These are phyloP conservation scores for Mortierella sp. DNA, from an alignment of 371 early-diverging fungal species.

Conservation along the genomic window DNA sequence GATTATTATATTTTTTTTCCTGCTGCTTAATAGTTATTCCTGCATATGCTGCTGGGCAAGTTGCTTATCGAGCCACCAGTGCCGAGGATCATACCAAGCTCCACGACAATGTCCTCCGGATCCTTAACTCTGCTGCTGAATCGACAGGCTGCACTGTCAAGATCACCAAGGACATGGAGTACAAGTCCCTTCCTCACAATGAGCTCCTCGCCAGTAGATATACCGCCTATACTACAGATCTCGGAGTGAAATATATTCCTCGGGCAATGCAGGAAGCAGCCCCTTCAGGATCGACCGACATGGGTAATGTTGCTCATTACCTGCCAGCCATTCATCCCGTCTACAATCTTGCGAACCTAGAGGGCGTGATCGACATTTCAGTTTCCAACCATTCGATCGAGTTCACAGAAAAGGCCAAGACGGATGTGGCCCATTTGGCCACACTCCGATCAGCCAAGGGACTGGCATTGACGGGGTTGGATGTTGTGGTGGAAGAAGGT, in stretches of 20 bases:
- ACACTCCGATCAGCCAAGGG: constrained; percentile 66
- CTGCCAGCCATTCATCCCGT: constrained; percentile 66
- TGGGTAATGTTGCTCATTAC: constrained; percentile 74
- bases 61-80: constrained; percentile 67
- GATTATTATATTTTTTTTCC: background rate
- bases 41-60: constrained; percentile 64
- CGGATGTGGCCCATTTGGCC: constrained; percentile 69
- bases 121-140: constrained; percentile 73
- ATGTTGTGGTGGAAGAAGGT: constrained; percentile 47
- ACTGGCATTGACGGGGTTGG: constrained; percentile 53
- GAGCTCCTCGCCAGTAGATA: constrained; percentile 65
- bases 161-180: constrained; percentile 60
- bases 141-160: constrained; percentile 77
- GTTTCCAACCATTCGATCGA: constrained; percentile 75
- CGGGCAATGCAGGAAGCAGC: constrained; percentile 55
- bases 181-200: constrained; percentile 65
- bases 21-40: constrained; percentile 67
- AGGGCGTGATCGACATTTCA: constrained; percentile 55
- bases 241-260: constrained; percentile 56
- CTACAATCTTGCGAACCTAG: constrained; percentile 57
- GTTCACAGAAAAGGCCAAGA: constrained; percentile 70
- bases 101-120: constrained; percentile 59
- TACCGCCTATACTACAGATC: constrained; percentile 62
- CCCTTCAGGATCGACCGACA: constrained; percentile 73
- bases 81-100: constrained; percentile 60